Base-by-base conservation (phyloP, 2,329 filamentous ascomycete genomes). In the Fusarium sp. region DNA sequence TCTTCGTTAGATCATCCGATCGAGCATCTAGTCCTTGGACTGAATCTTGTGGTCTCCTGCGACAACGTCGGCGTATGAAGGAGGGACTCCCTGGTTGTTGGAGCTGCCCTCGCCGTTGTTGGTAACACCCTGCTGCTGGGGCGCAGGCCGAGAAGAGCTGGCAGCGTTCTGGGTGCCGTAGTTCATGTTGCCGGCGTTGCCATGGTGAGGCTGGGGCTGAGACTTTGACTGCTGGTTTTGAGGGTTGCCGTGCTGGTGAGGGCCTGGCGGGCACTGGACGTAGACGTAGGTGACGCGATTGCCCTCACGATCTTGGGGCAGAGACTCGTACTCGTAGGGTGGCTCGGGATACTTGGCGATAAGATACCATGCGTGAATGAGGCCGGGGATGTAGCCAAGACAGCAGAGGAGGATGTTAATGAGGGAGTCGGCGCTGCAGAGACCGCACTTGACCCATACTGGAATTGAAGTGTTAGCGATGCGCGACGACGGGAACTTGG, bases 321-420 rank as follows among this genome's bases (percentile, higher is more conserved):
- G 78, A 51, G 84, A 81, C 72, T 92, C 88, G 80, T 96, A 94
- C 67, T 91, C 88, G 79, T 86, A 87, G 61, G 90, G 85, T 40
- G 86, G 72, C 65, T 97, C 95, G 61, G 96, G 96, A 79, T 91
- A 92, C 77, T 92, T 91, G 75, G 92, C 88, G 81, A 99, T 97
- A 80, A 98, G 97, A 86, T 98, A 99, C 95, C 96, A 98, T 67
- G 94, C 89, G 83, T 99, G 96, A 4, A 99, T 83, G 50, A 98
- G 91, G 65, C 95, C 95, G 20, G 95, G 95, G 63, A 98, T 80
- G 77, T 86, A 93, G 74, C 91, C 92, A 23, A 95, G 88, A 55
- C 88, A 78, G 80, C 92, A 96, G 75, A 98, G 93, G 46, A 94
- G 91, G 79, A 98, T 90, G 84, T 99, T 99, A 84, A 99, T 97